Percentiles rank a stretch among this genome's conserved stretches.
Conservation (phyloP, 345 rosid species). For the Syzygium jambos region DNA sequence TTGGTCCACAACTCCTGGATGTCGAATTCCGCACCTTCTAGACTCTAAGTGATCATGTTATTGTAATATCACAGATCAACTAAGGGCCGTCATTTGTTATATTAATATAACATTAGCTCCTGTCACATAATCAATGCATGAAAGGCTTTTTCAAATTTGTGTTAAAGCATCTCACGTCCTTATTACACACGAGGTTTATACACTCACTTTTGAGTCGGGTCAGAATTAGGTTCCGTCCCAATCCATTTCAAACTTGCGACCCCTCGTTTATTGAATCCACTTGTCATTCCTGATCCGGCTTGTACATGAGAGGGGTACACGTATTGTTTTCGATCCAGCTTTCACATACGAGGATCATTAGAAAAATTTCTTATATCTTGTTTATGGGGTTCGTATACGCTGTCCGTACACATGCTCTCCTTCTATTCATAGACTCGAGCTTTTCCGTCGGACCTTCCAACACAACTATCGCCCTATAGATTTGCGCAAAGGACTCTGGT, state of each 20-base stretch:
- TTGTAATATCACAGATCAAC: too few relatives aligned
- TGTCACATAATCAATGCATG: too few relatives aligned
- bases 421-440: background rate
- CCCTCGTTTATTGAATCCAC: background rate
- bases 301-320: background rate
- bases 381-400: background rate
- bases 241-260: background rate
- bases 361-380: background rate
- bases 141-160: background rate
- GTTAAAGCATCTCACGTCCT: background rate
- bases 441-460: background rate
- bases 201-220: background rate
- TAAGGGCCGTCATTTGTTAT: too few relatives aligned
- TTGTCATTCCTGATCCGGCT: rapidly evolving
- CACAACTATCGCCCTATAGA: background rate
- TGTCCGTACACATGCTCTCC: background rate
- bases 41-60: too few relatives aligned
- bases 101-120: too few relatives aligned
- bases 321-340: background rate
- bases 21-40: too few relatives aligned
- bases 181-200: background rate
- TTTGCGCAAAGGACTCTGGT: background rate
- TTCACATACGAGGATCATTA: too few relatives aligned
- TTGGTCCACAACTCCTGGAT: too few relatives aligned
- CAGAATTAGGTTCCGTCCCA: background rate